A percentile compares a stretch with the other conserved stretches of the same genome.
phyloP scores from a whole-genome alignment of 257 asterid species.

The Mitragyna speciosa region DNA sequence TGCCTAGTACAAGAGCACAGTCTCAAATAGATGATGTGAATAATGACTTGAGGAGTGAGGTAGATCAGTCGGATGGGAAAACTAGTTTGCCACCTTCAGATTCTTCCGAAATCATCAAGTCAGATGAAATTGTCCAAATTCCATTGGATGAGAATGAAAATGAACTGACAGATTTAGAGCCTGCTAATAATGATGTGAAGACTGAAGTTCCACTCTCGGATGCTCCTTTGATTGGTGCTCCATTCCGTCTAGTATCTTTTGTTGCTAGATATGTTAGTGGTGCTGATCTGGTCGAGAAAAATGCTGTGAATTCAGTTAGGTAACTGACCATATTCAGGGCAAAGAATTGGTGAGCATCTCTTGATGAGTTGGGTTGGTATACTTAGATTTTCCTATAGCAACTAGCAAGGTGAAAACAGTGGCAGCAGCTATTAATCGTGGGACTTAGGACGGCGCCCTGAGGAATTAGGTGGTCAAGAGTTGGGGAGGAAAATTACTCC shows the following conservation, averaged over 20 bases:
- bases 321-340: neutral
- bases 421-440: neutral
- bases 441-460: neutral
- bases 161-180: conserved; percentile 28
- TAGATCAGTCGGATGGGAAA: conserved; percentile 23
- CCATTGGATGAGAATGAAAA: conserved; percentile 61
- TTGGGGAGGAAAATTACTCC: neutral
- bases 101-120: conserved; percentile 46
- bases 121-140: conserved; percentile 71
- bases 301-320: conserved; percentile 25
- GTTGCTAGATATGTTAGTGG: conserved; percentile 95
- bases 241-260: conserved; percentile 90
- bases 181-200: conserved; percentile 30
- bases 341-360: neutral
- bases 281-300: conserved; percentile 77
- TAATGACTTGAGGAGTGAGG: conserved; percentile 30
- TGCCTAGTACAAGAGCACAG: conserved; percentile 37
- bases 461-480: neutral
- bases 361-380: neutral
- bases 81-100: conserved; percentile 24
- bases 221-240: conserved; percentile 93
- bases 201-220: conserved; percentile 54
- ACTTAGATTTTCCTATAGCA: neutral
- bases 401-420: neutral
- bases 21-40: conserved; percentile 34